phyloP scores from a whole-genome alignment of 768 basidiomycete genomes.

The Tulasnella sp. region DNA sequence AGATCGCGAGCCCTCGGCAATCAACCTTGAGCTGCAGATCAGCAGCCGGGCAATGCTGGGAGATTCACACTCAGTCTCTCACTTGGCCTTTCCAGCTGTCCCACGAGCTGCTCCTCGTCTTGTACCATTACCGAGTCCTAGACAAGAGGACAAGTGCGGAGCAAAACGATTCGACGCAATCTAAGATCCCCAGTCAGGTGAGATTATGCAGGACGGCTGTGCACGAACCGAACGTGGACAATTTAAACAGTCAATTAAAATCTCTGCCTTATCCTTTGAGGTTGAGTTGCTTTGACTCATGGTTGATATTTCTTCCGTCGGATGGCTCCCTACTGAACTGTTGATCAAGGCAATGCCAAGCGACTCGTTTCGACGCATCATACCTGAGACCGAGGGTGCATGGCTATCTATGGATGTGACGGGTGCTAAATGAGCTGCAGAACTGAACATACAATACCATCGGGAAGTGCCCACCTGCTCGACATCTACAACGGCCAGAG shows the following conservation, averaged over 20 bases:
- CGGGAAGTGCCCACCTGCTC: background rate
- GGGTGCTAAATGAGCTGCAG: background rate
- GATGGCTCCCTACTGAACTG: background rate
- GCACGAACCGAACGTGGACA: background rate
- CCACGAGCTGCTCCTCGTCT: background rate
- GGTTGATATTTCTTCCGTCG: background rate
- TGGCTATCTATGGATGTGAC: background rate
- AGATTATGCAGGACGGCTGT: background rate
- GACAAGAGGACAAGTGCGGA: slow-evolving; percentile 5
- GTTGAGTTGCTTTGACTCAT: slow-evolving; percentile 1
- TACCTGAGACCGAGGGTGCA: background rate
- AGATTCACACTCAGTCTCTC: background rate
- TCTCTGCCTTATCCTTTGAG: slow-evolving; percentile 9
- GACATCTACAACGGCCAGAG: slow-evolving; percentile 1
- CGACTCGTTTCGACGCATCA: background rate
- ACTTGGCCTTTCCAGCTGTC: slow-evolving; percentile 6
- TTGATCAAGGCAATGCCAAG: background rate
- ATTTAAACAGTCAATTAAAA: slow-evolving; percentile 14
- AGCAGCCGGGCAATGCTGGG: background rate
- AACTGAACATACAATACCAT: background rate
- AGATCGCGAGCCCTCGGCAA: background rate
- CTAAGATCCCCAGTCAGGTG: background rate
- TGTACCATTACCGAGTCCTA: slow-evolving; percentile 7
- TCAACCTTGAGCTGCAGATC: background rate
- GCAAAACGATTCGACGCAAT: slow-evolving; percentile 15